phyloP scores from a whole-genome alignment of 108 stramenopile genomes.

The Pseudonitzschia multiseries region DNA sequence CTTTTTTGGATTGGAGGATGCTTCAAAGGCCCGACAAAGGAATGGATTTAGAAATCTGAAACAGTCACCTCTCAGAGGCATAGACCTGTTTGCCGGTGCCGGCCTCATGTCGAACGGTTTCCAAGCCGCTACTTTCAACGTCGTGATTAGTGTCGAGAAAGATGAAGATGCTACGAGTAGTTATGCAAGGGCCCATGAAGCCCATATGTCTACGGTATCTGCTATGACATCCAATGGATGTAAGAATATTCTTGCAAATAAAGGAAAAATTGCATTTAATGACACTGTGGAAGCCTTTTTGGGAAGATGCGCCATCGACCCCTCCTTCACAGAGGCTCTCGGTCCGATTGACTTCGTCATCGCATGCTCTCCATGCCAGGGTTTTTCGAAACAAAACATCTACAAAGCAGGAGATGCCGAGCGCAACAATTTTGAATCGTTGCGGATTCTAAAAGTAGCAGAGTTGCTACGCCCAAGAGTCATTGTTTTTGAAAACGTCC shows the following conservation, averaged over 20 bases:
- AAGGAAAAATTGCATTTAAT: neutral
- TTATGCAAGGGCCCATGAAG: neutral
- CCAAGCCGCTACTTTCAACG: neutral
- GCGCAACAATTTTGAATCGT: slow-evolving; percentile 2
- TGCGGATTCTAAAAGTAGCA: slow-evolving; percentile 5
- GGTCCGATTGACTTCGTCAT: slow-evolving; percentile 6
- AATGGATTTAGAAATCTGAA: neutral
- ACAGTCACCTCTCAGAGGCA: neutral
- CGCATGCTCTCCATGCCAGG: slow-evolving; percentile 4
- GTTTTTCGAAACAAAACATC: slow-evolving; percentile 8
- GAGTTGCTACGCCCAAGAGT: neutral
- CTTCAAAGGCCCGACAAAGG: neutral
- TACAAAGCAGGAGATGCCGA: neutral
- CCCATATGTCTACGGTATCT: neutral
- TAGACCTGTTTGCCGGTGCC: slow-evolving; percentile 4
- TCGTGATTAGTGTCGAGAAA: neutral
- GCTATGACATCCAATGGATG: neutral
- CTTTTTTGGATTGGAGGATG: neutral
- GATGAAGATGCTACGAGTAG: neutral
- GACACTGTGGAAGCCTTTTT: slow-evolving; percentile 3
- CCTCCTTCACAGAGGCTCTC: neutral
- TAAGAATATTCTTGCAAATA: neutral
- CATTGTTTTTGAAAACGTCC: slow-evolving; percentile 15
- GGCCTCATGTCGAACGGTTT: slow-evolving; percentile 1
- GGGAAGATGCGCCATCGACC: neutral